Evolutionary conservation across 2,329 filamentous ascomycete genomes (phyloP).

Genomic region (Knoxdaviesia capensis): DNA sequence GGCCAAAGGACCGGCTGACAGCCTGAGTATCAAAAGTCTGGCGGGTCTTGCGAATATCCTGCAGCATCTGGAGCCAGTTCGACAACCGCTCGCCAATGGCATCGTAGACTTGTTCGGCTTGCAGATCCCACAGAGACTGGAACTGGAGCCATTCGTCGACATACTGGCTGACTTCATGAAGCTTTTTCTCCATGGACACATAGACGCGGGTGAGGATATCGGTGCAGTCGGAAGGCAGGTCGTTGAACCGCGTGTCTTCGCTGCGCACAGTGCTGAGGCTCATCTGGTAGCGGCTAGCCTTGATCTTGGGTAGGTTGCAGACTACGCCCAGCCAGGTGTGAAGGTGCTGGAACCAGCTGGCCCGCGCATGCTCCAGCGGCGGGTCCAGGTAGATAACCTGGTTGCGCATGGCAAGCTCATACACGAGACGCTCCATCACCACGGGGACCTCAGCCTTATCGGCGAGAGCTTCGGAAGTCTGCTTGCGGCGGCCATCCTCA

Average conservation of each 20-base stretch:
- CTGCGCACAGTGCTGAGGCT: slow-evolving; percentile 48
- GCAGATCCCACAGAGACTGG: slow-evolving; percentile 94
- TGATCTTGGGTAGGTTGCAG: slow-evolving; percentile 83
- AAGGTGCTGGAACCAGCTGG: slow-evolving; percentile 82
- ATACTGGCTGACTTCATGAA: slow-evolving; percentile 62
- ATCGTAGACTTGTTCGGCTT: slow-evolving; percentile 88
- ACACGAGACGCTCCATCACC: slow-evolving; percentile 51
- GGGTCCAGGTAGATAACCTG: slow-evolving; percentile 95
- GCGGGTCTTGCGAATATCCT: slow-evolving; percentile 88
- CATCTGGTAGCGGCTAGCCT: slow-evolving; percentile 89
- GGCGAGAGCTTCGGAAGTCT: slow-evolving; percentile 21
- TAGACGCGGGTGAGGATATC: slow-evolving; percentile 65
- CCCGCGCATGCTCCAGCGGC: slow-evolving; percentile 74
- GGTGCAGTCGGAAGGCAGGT: slow-evolving; percentile 69
- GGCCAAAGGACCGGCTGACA: slow-evolving; percentile 79
- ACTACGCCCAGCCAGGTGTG: slow-evolving; percentile 87
- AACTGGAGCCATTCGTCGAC: slow-evolving; percentile 98
- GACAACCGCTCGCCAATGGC: slow-evolving; percentile 78
- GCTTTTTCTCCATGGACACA: slow-evolving; percentile 60
- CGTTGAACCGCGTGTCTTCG: slow-evolving; percentile 54
- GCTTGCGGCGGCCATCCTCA: slow-evolving; percentile 32
- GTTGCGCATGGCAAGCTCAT: slow-evolving; percentile 94
- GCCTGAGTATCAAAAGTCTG: slow-evolving; percentile 96
- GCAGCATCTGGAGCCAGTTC: slow-evolving; percentile 85
- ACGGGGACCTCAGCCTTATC: slow-evolving; percentile 30